Evolutionary conservation across 83 land plant species (phyloP).

Genomic region (Diphasiastrum complanatum): DNA sequence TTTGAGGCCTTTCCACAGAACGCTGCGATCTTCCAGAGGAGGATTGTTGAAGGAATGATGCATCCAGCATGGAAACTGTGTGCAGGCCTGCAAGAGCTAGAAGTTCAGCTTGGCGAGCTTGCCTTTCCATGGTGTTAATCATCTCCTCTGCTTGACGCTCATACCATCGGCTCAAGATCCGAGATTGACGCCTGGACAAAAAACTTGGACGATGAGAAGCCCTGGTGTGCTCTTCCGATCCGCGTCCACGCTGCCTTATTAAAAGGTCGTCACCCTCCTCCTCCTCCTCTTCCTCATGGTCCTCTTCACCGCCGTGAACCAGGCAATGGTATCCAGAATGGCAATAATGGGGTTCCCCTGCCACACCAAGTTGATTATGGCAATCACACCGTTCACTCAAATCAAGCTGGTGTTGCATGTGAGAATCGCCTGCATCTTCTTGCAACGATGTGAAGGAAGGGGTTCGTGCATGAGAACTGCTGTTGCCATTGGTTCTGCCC

Average conservation of each 20-base stretch:
- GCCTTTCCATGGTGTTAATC: constrained; percentile 83
- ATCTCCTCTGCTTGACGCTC: constrained; percentile 68
- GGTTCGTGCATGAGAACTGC: constrained; percentile 32
- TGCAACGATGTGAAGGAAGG: too few relatives aligned
- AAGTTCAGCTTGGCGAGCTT: constrained; percentile 78
- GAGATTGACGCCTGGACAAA: constrained; percentile 50
- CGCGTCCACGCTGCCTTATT: too few relatives aligned
- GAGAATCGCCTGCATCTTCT: neutral
- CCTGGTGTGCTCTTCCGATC: too few relatives aligned
- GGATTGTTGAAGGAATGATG: constrained; percentile 70
- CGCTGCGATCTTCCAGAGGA: constrained; percentile 4
- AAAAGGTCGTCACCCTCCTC: neutral
- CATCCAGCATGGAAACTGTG: constrained; percentile 82
- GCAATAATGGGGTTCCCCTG: neutral
- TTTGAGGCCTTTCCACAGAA: constrained; percentile 47
- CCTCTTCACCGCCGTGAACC: neutral
- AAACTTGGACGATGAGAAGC: constrained; percentile 34
- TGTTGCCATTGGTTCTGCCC: constrained; percentile 9
- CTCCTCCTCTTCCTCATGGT: neutral
- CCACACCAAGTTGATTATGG: neutral
- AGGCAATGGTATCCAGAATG: neutral
- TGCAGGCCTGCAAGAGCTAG: constrained; percentile 86
- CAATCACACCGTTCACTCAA: neutral
- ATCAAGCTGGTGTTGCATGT: neutral
- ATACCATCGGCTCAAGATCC: constrained; percentile 62